phyloP scores from a whole-genome alignment of 352 stramenopile genomes.

The Pythium angustatum region DNA sequence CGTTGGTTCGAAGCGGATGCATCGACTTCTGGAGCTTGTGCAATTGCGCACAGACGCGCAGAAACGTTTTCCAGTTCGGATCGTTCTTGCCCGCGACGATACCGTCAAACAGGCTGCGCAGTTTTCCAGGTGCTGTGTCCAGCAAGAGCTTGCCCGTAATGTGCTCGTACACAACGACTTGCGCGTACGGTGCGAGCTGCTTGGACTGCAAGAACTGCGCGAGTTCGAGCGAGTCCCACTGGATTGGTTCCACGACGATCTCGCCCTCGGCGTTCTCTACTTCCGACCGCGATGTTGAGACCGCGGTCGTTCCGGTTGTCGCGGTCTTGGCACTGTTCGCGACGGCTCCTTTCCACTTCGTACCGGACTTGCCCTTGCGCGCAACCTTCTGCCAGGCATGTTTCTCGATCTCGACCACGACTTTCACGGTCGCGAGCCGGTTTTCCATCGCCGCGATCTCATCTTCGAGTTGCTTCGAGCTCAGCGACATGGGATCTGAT shows the following conservation, averaged over 20 bases:
- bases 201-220: constrained; percentile 55
- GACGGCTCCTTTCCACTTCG: constrained; percentile 65
- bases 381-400: constrained; percentile 55
- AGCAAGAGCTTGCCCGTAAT: constrained; percentile 64
- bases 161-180: constrained; percentile 57
- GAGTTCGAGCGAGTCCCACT: constrained; percentile 65
- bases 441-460: constrained; percentile 65
- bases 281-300: constrained; percentile 3
- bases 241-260: constrained; percentile 30
- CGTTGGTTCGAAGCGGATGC: background rate
- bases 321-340: background rate
- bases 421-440: constrained; percentile 54
- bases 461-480: constrained; percentile 48
- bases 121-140: constrained; percentile 40
- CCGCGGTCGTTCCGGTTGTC: background rate
- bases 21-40: constrained; percentile 43
- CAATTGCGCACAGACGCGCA: constrained; percentile 39
- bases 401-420: constrained; percentile 51
- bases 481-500: constrained; percentile 35
- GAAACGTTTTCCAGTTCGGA: constrained; percentile 53
- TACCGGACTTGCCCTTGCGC: constrained; percentile 48
- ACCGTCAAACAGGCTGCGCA: constrained; percentile 47
- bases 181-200: constrained; percentile 47
- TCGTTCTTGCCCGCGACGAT: constrained; percentile 33
- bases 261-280: constrained; percentile 24